Evolutionary conservation across 495 filamentous ascomycete species (phyloP).

Genomic region (Lophium mytilinum): DNA sequence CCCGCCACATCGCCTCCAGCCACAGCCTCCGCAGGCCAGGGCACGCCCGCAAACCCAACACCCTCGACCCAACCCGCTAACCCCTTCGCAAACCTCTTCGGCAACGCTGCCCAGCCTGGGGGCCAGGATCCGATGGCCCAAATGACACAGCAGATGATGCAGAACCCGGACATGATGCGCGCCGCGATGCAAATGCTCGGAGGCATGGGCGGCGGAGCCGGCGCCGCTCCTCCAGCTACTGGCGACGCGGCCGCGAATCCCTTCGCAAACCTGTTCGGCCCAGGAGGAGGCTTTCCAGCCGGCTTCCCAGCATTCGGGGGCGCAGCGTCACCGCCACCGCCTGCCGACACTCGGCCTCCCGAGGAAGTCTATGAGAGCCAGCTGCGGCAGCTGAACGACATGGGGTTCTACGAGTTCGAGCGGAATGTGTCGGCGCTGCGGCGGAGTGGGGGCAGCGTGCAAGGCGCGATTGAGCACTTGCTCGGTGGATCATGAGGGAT

Average conservation of each 20-base stretch:
- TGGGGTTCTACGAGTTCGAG: constrained; percentile 98
- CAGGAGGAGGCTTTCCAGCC: constrained; percentile 1
- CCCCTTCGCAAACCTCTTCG: constrained; percentile 48
- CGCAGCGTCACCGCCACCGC: constrained; percentile 36
- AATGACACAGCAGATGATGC: constrained; percentile 36
- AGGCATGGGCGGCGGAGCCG: constrained; percentile 34
- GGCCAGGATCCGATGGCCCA: constrained; percentile 35
- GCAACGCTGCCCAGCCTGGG: constrained; percentile 33
- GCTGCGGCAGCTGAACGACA: constrained; percentile 89
- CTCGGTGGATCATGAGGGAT: constrained; percentile 29
- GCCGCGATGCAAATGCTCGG: constrained; percentile 41
- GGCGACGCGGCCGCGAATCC: constrained; percentile 12
- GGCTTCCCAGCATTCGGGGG: constrained; percentile 3
- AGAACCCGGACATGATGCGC: constrained; percentile 36
- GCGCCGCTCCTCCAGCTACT: not conserved
- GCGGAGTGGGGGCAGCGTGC: constrained; percentile 84
- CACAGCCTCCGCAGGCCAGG: constrained; percentile 2
- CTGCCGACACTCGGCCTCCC: constrained; percentile 74
- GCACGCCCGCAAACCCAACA: constrained; percentile 3
- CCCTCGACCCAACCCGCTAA: constrained; percentile 35
- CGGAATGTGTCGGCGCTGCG: constrained; percentile 83
- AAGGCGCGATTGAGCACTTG: constrained; percentile 84
- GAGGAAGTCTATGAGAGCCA: constrained; percentile 91
- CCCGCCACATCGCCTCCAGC: constrained; percentile 21
- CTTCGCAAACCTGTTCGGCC: constrained; percentile 18